Base-by-base conservation (phyloP, 805 yeast genomes). In the Wickerhamiella shivajii region DNA sequence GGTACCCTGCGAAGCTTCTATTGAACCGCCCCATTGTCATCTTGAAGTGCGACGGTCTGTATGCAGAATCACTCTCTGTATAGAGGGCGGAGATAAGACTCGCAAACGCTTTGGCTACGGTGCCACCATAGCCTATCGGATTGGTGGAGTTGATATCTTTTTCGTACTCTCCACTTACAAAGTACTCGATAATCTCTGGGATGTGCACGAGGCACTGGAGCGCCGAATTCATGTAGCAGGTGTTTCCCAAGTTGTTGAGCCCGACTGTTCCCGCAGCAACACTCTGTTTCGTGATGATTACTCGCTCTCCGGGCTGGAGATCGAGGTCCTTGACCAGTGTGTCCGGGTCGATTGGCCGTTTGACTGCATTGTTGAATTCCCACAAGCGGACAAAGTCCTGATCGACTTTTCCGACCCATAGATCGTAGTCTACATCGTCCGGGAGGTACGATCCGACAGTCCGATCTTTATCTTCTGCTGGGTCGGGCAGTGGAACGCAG, bases 141-240 rank as follows among this genome's bases (percentile, higher is more conserved):
- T 87, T 90, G 13, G 64, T 60, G 3, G 55, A 44, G 49, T 90
- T 90, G 31, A 87, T 56, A 46, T 87, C 97, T 3, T 53, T 52
- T 42, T 66, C 61, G 50, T 61, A 78, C 11, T 68, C 59, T 35
- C 69, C 67, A 46, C 46, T 37, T 23, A 75, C 56, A 46, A 87
- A 90, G 50, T 83, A 87, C 26, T 71, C 64, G 7, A 75, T 69
- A 17, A 90, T 55, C 52, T 83, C 94, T 1, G 93, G 93, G 9
- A 85, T 66, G 49, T 87, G 97, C 9, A 45, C 67, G 26, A 87
- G 57, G 48, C 96, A 87, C 50, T 90, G 97, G 28, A 87, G 57
- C 0, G 95, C 95, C 7, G 93, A 79, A 53, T 83, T 84, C 96
- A 85, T 84, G 53, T 83, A 85, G 53, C 96, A 85, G 0, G 93